Conservation (phyloP, 345 rosid species). For the Anastatica hierochuntica region DNA sequence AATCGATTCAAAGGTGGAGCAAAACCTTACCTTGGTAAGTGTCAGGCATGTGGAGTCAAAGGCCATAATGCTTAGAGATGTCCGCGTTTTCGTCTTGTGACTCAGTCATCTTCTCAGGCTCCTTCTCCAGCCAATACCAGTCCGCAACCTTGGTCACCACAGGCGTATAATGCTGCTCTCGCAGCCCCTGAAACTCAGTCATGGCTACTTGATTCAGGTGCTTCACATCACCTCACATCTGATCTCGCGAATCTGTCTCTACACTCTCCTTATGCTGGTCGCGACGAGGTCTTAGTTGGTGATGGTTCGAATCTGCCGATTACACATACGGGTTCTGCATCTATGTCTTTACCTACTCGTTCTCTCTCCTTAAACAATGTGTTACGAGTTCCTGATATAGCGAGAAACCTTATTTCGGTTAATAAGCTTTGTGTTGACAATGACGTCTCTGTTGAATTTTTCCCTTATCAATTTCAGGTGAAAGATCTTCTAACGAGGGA, state of each 20-base stretch:
- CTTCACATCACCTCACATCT: background rate
- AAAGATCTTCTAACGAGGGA: background rate
- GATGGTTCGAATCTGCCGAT: background rate
- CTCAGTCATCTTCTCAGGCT: background rate
- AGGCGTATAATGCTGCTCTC: background rate
- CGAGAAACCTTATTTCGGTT: too few relatives aligned
- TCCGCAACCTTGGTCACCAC: background rate
- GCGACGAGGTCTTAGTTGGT: background rate
- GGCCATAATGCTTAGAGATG: background rate
- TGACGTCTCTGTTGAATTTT: too few relatives aligned
- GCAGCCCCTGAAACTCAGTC: background rate
- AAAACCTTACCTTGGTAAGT: background rate
- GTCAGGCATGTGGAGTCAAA: background rate
- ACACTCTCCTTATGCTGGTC: background rate
- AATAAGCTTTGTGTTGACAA: too few relatives aligned
- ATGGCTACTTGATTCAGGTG: background rate
- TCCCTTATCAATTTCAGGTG: too few relatives aligned
- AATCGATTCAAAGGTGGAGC: background rate
- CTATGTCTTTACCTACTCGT: too few relatives aligned
- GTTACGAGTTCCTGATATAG: too few relatives aligned
- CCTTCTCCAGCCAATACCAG: too few relatives aligned
- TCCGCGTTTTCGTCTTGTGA: background rate
- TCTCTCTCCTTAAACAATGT: too few relatives aligned
- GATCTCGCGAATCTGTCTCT: background rate
- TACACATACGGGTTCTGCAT: background rate